Evolutionary conservation across 345 rosid genomes (phyloP).

Genomic region (Rhodamnia rubescens): DNA sequence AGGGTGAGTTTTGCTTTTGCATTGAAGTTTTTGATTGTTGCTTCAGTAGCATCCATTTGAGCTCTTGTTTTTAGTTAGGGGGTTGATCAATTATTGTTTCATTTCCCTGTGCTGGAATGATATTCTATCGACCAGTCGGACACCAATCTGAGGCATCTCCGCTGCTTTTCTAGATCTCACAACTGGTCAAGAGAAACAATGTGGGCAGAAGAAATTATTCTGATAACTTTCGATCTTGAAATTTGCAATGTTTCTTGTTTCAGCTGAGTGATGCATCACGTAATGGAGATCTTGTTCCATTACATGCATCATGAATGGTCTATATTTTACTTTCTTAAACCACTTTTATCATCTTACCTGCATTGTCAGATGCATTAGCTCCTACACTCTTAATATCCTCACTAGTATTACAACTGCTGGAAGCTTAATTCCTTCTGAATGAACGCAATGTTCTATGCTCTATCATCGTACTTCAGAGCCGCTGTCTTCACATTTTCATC

Average conservation of each 20-base stretch:
- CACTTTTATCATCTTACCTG: background rate
- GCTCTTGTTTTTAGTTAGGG: background rate
- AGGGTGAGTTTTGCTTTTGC: background rate
- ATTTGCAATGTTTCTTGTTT: background rate
- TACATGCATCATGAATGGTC: background rate
- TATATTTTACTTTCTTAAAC: background rate
- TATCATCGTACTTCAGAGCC: too few species aligned
- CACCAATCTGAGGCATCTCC: background rate
- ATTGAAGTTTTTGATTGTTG: background rate
- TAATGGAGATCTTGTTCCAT: background rate
- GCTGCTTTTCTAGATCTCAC: background rate
- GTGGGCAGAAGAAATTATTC: background rate
- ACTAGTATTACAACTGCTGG: background rate
- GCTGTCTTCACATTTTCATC: too few species aligned
- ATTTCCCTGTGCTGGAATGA: background rate
- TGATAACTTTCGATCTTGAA: background rate
- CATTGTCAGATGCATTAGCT: background rate
- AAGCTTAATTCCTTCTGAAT: background rate
- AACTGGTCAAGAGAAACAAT: background rate
- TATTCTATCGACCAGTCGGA: background rate
- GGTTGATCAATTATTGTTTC: background rate
- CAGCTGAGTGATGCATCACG: background rate
- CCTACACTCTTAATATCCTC: background rate
- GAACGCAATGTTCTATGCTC: background rate
- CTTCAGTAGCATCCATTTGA: background rate